Evolutionary conservation across 2,329 filamentous ascomycete genomes (phyloP), one percentile per base, ranked within the genome.

Genomic region (Aspergillus niger): DNA sequence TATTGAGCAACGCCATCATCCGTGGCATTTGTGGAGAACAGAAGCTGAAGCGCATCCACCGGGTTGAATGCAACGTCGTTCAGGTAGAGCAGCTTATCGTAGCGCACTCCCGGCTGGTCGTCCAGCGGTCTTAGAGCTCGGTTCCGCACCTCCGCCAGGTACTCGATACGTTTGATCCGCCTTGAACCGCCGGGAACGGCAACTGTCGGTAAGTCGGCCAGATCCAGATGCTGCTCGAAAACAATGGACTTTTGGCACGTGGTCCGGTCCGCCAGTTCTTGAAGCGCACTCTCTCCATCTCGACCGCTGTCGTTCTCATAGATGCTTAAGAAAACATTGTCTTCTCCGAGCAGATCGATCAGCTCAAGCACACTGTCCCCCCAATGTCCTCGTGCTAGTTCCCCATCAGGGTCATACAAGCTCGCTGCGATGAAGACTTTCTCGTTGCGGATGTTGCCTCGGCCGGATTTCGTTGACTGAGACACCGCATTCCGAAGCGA

Each of bases 371-470:
- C 71, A 24, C 82, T 81, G 61, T 81, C 72, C 0, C 86, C 89
- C 89, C 89, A 92, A 28, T 79, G 77, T 1, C 89, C 89, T 6
- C 80, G 76, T 0, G 88, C 83, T 20, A 92, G 76, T 2, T 82
- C 77, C 1, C 87, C 88, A 6, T 80, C 79, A 20, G 80, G 78
- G 68, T 92, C 89, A 66, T 89, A 89, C 57, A 92, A 81, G 68
- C 87, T 90, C 15, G 89, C 85, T 1, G 87, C 87, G 55, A 92
- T 89, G 69, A 89, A 92, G n/a, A 92, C 79, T 68, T 86, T 89
- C 72, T 91, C 87, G 53, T 85, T 80, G 57, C 79, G 74, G 1
- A 78, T 69, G 63, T 87, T 87, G 7, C 79, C 84, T 50, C 82
- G 70, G 3, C 79, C 80, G 5, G 73, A 63, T 5, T 65, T 57